Conservation (phyloP, 371 early-diverging fungal species). For the Apophysomyces ossiformis region DNA sequence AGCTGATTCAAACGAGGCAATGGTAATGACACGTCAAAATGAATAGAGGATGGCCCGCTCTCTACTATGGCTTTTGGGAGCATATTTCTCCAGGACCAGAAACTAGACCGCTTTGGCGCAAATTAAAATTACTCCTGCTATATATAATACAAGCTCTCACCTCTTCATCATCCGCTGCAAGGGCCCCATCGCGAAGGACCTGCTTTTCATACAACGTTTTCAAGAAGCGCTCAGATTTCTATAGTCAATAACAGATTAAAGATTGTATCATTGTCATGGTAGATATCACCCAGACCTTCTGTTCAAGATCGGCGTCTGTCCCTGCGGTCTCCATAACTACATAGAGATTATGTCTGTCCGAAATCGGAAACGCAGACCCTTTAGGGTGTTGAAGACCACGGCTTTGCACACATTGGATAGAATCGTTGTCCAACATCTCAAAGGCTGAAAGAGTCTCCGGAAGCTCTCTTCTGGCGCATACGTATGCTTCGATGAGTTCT, state of each 20-base stretch:
- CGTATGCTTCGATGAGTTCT: conserved; percentile 71
- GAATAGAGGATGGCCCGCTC: conserved; percentile 63
- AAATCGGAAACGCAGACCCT: conserved; percentile 56
- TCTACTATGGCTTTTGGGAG: conserved; percentile 39
- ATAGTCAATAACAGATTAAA: conserved; percentile 1
- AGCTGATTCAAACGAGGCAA: conserved; percentile 78
- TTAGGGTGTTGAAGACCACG: conserved; percentile 55
- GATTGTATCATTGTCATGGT: not conserved
- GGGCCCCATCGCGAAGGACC: conserved; percentile 74
- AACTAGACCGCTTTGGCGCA: conserved; percentile 14
- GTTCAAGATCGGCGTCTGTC: conserved; percentile 82
- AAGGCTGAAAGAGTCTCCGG: conserved; percentile 91
- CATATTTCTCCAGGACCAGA: conserved; percentile 47
- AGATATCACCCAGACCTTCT: conserved; percentile 40
- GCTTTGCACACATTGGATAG: conserved; percentile 62
- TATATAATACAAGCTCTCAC: conserved; percentile 28
- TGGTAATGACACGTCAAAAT: conserved; percentile 86
- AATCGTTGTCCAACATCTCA: conserved; percentile 88
- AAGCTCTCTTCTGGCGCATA: conserved; percentile 68
- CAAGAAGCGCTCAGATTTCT: conserved; percentile 68
- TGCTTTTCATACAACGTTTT: conserved; percentile 59
- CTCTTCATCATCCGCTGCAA: conserved; percentile 58
- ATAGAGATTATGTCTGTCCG: conserved; percentile 70
- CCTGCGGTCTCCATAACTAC: conserved; percentile 92
- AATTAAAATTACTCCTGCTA: conserved; percentile 41